phyloP scores from a whole-genome alignment of 768 basidiomycete species.

The Russula ochroleuca region DNA sequence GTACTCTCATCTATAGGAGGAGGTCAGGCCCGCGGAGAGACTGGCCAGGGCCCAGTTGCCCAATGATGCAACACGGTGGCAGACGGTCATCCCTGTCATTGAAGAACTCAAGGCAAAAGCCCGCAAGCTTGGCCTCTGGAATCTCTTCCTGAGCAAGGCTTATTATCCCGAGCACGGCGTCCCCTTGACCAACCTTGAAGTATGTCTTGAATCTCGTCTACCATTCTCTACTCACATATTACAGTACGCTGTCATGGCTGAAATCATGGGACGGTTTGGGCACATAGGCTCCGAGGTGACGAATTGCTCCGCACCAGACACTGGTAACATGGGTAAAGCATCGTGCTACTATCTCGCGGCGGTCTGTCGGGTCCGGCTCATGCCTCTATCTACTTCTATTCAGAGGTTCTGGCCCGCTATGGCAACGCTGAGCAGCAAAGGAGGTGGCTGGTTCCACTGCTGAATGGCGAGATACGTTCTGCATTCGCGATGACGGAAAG shows the following conservation, averaged over 20 bases:
- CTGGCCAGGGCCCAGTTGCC: constrained; percentile 83
- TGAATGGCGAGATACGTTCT: constrained; percentile 90
- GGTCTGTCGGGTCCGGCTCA: constrained; percentile 1
- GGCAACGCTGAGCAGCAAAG: constrained; percentile 88
- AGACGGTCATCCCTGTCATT: constrained; percentile 74
- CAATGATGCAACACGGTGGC: constrained; percentile 72
- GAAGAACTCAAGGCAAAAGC: constrained; percentile 86
- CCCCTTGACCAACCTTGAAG: constrained; percentile 91
- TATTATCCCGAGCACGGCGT: constrained; percentile 90
- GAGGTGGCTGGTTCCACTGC: constrained; percentile 81
- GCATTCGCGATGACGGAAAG: constrained; percentile 98
- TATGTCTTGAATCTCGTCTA: constrained; percentile 33
- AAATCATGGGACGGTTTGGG: constrained; percentile 80
- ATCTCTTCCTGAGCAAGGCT: constrained; percentile 90
- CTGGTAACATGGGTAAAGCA: constrained; percentile 89
- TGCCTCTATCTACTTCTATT: neutral
- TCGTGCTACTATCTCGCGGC: neutral
- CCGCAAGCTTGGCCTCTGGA: constrained; percentile 89
- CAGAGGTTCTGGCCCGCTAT: constrained; percentile 95
- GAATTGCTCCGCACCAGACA: constrained; percentile 96
- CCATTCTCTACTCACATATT: neutral
- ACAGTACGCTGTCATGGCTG: constrained; percentile 97
- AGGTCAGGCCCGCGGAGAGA: constrained; percentile 74
- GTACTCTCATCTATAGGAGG: constrained; percentile 53
- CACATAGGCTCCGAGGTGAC: constrained; percentile 80